phyloP scores from a whole-genome alignment of 1,284 basidiomycete species.

The Athelia sp. region DNA sequence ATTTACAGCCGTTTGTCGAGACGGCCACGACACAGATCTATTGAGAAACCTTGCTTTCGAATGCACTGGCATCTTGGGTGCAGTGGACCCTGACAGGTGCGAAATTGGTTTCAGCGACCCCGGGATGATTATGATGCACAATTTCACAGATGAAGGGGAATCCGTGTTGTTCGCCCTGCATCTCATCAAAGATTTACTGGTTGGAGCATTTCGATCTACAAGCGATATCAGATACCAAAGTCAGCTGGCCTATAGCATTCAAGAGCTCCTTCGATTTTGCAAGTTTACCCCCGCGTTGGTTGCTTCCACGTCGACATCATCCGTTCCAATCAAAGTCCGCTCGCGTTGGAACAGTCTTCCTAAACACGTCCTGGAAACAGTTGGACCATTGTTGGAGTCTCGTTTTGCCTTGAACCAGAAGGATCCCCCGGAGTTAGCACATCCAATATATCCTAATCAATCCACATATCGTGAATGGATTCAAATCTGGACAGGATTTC shows the following conservation, averaged over 20 bases:
- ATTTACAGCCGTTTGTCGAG: slow-evolving; percentile 69
- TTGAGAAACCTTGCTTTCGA: slow-evolving; percentile 76
- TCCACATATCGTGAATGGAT: slow-evolving; percentile 95
- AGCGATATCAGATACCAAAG: slow-evolving; percentile 93
- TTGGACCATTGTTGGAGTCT: slow-evolving; percentile 83
- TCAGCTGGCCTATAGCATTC: slow-evolving; percentile 88
- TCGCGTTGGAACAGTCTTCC: slow-evolving; percentile 77
- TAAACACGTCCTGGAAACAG: slow-evolving; percentile 82
- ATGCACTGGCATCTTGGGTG: slow-evolving; percentile 92
- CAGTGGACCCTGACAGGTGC: slow-evolving; percentile 93
- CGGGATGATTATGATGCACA: slow-evolving; percentile 72
- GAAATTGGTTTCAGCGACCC: slow-evolving; percentile 61
- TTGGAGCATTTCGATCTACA: slow-evolving; percentile 90
- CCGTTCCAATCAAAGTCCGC: slow-evolving; percentile 62
- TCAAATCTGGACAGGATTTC: slow-evolving; percentile 81
- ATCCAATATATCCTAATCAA: slow-evolving; percentile 77
- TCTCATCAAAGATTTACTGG: slow-evolving; percentile 83
- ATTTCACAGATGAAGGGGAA: slow-evolving; percentile 83
- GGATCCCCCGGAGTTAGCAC: slow-evolving; percentile 31
- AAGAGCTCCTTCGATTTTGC: slow-evolving; percentile 88
- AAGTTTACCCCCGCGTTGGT: slow-evolving; percentile 77
- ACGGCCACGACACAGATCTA: slow-evolving; percentile 70
- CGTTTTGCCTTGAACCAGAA: slow-evolving; percentile 53
- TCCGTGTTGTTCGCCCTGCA: slow-evolving; percentile 80
- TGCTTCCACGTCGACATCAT: slow-evolving; percentile 37